Base-by-base conservation (phyloP, 805 yeast species). In the Candida wancherniae region DNA sequence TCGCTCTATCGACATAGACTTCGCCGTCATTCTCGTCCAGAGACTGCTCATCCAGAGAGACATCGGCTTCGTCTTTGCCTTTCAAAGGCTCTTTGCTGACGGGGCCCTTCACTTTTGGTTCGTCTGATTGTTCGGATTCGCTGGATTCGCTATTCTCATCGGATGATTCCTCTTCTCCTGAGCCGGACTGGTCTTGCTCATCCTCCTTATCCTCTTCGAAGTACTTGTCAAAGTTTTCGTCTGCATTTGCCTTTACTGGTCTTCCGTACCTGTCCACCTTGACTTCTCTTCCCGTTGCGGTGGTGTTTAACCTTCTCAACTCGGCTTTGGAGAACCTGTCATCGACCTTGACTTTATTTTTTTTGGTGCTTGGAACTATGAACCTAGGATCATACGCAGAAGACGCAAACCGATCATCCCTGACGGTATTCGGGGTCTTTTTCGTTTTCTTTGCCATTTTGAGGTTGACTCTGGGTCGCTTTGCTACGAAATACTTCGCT, bases 331-430 rank as follows among this genome's bases (percentile, higher is more conserved):
- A 59, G 59, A 92, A 92, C 57, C 98, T 76, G 35, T 77, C 81
- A 58, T 92, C 98, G 15, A 92, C 69, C 45, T 83, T 77, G 22
- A 86, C 82, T 53, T 81, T 83, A 39, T 78, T 61, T 34, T 80
- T 77, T 45, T 76, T 78, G 53, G 69, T 71, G 48, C 70, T 80
- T 2, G 95, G 88, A 15, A 76, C 61, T 38, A 75, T 80, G 63
- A 90, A 92, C 41, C 95, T 70, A 4, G 97, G 97, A 57, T 92
- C 98, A 42, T 71, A 75, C 47, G 81, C 85, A 5, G 90, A 81
- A 6, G 77, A 66, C 6, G 82, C 61, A 57, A 90, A 90, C 53
- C 97, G 75, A 15, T 80, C 71, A 61, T 92, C 97, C 3, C 57
- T 48, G 8, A 12, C 13, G 10, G 32, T 34, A 40, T 29, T 34